Evolutionary conservation across 2,329 filamentous ascomycete species (phyloP).

Genomic region (Bertia moriformis): DNA sequence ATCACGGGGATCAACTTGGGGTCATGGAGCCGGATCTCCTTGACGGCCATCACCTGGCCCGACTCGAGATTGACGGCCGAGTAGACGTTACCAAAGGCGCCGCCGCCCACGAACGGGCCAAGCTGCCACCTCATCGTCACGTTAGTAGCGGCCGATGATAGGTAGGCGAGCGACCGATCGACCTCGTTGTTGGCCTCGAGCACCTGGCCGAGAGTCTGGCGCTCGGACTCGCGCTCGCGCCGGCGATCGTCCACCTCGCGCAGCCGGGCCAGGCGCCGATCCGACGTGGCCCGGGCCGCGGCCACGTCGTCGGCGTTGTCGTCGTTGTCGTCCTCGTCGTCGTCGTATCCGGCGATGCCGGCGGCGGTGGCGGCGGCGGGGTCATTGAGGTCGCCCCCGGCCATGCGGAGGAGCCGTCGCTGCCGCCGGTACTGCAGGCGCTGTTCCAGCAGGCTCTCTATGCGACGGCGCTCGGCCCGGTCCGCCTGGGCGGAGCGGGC

Average conservation of each 20-base stretch:
- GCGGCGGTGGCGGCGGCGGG: too few species aligned
- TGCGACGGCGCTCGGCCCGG: constrained; percentile 78
- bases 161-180: constrained; percentile 81
- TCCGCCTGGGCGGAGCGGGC: constrained; percentile 85
- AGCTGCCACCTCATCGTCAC: constrained; percentile 96
- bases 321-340: constrained; percentile 75
- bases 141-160: constrained; percentile 88
- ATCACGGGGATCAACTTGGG: constrained; percentile 90
- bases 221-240: constrained; percentile 67
- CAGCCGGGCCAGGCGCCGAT: constrained; percentile 62
- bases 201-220: constrained; percentile 76
- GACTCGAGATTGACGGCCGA: constrained; percentile 94
- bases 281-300: too few species aligned
- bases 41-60: constrained; percentile 93
- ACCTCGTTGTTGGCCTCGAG: constrained; percentile 91
- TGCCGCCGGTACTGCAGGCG: constrained; percentile 68
- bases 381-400: too few species aligned
- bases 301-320: constrained; percentile 62
- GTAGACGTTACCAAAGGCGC: constrained; percentile 94
- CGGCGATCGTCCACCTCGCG: constrained; percentile 64
- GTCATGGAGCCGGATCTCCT: constrained; percentile 93
- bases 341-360: too few species aligned
- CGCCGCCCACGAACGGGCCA: constrained; percentile 93
- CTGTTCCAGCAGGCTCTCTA: constrained; percentile 67
- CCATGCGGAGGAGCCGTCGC: constrained; percentile 36